Evolutionary conservation across 2,329 filamentous ascomycete genomes (phyloP).

Genomic region (Fusarium incarnatum): DNA sequence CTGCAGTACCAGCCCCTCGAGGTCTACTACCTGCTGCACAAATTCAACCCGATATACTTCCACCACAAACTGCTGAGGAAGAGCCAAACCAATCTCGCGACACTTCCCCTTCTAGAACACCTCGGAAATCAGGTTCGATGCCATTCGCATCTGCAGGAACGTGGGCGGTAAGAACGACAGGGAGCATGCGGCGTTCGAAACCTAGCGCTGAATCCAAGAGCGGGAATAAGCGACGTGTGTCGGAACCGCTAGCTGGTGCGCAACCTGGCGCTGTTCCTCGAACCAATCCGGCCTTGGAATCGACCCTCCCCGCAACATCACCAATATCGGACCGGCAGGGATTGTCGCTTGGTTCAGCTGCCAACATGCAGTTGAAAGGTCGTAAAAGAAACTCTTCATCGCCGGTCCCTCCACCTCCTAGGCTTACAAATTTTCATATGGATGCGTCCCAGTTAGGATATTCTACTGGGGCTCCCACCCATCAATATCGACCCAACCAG

Average conservation of each 20-base stretch:
- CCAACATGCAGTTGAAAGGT: constrained; percentile 43
- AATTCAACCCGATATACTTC: constrained; percentile 39
- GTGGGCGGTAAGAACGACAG: constrained; percentile 64
- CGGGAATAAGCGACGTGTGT: constrained; percentile 64
- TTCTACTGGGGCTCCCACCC: constrained; percentile 53
- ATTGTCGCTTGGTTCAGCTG: constrained; percentile 44
- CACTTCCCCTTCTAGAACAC: constrained; percentile 57
- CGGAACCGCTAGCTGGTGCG: constrained; percentile 60
- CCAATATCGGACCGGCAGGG: constrained; percentile 39
- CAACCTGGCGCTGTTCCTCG: constrained; percentile 47
- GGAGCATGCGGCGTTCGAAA: constrained; percentile 68
- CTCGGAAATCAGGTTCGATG: constrained; percentile 68
- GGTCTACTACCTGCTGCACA: constrained; percentile 41
- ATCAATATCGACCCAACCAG: constrained; percentile 55
- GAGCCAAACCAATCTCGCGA: constrained; percentile 48
- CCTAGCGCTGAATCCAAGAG: constrained; percentile 57
- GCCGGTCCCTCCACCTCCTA: constrained; percentile 66
- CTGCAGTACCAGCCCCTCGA: constrained; percentile 40
- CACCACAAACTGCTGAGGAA: constrained; percentile 11
- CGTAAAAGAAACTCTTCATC: constrained; percentile 63
- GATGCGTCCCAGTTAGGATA: constrained; percentile 63
- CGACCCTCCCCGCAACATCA: constrained; percentile 41
- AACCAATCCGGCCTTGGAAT: constrained; percentile 44
- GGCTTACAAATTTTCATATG: constrained; percentile 66
- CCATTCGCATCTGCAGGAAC: constrained; percentile 67